Evolutionary conservation across 2,329 filamentous ascomycete genomes (phyloP).

Genomic region (Cyphellophora attinorum): DNA sequence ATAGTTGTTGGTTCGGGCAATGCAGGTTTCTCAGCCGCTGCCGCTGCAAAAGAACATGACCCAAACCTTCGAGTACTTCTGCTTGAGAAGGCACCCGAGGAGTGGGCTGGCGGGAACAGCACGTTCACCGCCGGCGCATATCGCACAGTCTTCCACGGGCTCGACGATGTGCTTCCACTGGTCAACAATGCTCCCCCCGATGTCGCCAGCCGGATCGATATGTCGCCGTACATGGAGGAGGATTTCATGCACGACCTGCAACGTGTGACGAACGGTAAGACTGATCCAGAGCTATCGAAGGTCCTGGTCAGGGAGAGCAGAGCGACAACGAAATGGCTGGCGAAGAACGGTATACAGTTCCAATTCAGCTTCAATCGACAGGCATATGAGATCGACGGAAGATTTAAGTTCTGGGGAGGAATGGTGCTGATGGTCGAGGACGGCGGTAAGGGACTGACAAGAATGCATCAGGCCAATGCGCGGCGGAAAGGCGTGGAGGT

Average conservation of each 20-base stretch:
- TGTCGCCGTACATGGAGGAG: constrained; percentile 44
- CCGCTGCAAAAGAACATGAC: constrained; percentile 41
- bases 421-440: constrained; percentile 50
- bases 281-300: constrained; percentile 39
- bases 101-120: constrained; percentile 54
- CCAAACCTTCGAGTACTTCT: constrained; percentile 34
- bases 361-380: constrained; percentile 57
- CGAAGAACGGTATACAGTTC: constrained; percentile 45
- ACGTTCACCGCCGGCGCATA: constrained; percentile 59
- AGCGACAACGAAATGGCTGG: constrained; percentile 46
- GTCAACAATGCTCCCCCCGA: constrained; percentile 46
- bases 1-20: constrained; percentile 56
- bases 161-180: constrained; percentile 48
- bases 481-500: constrained; percentile 33
- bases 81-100: constrained; percentile 50
- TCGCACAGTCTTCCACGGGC: constrained; percentile 46
- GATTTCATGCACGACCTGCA: constrained; percentile 49
- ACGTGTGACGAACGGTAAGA: constrained; percentile 46
- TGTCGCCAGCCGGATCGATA: constrained; percentile 42
- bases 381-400: constrained; percentile 52
- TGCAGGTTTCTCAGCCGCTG: constrained; percentile 53
- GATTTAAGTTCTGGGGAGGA: constrained; percentile 59
- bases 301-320: constrained; percentile 45
- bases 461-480: constrained; percentile 34
- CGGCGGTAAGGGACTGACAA: constrained; percentile 50